These are phyloP conservation scores for Holtermannia corniformis DNA, from an alignment of 768 basidiomycete species.

Conservation along the genomic window DNA sequence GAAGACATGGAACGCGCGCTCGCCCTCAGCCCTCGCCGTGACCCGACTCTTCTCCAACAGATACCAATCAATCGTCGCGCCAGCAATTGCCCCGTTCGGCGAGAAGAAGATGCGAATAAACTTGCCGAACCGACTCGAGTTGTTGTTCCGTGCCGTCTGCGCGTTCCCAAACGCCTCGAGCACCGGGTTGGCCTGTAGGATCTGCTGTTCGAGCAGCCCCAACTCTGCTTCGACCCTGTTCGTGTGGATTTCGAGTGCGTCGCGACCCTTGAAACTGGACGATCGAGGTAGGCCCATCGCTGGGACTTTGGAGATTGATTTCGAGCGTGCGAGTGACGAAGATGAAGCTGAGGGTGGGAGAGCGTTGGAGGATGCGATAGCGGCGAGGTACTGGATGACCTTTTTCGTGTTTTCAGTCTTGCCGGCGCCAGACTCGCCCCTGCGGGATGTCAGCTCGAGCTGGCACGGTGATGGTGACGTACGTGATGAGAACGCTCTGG, in stretches of 20 bases:
- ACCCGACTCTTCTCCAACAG: conserved; percentile 94
- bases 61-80: conserved; percentile 99
- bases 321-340: conserved; percentile 52
- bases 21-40: conserved; percentile 73
- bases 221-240: conserved; percentile 39
- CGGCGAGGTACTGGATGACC: conserved; percentile 96
- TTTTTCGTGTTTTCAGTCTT: conserved; percentile 98
- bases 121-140: conserved; percentile 91
- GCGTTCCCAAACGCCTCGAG: conserved; percentile 98
- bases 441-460: conserved; percentile 36
- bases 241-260: conserved; percentile 23
- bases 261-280: conserved; percentile 53
- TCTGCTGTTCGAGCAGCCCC: conserved; percentile 87
- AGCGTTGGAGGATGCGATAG: conserved; percentile 65
- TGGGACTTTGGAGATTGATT: conserved; percentile 22
- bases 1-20: conserved; percentile 93
- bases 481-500: conserved; percentile 98
- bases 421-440: conserved; percentile 96
- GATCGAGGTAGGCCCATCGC: conserved; percentile 59
- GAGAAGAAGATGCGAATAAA: conserved; percentile 94
- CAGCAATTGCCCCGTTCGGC: conserved; percentile 85
- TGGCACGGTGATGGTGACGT: conserved; percentile 39
- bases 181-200: conserved; percentile 94
- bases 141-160: conserved; percentile 95
- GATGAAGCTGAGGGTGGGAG: conserved; percentile 48